phyloP scores from a whole-genome alignment of 2,329 filamentous ascomycete species.

The Monosporascus sp. region DNA sequence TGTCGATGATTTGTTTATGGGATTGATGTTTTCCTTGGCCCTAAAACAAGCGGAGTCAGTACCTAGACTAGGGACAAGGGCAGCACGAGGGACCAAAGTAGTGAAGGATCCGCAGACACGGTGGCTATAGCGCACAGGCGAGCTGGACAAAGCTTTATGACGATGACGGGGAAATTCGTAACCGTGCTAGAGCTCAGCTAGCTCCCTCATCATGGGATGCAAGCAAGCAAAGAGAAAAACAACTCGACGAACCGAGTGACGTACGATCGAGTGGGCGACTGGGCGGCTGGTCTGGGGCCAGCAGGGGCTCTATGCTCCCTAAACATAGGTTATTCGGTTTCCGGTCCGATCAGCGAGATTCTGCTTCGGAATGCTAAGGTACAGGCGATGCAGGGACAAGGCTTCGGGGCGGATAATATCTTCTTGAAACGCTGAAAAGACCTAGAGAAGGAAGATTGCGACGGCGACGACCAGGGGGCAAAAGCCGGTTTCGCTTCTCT shows the following conservation, averaged over 20 bases:
- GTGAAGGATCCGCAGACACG: background rate
- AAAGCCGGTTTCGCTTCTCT: conserved; percentile 7
- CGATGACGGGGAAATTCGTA: background rate
- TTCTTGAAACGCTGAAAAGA: conserved; percentile 5
- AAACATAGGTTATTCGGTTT: conserved; percentile 37
- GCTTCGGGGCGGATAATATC: background rate
- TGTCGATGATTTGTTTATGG: conserved; percentile 17
- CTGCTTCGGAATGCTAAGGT: conserved; percentile 9
- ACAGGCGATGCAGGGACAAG: conserved; percentile 2
- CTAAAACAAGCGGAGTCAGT: conserved; percentile 16
- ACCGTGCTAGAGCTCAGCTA: background rate
- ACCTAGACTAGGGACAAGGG: background rate
- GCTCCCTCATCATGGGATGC: no score
- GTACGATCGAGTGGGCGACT: conserved; percentile 52
- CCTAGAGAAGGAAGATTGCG: conserved; percentile 5
- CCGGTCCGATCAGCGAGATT: conserved; percentile 6
- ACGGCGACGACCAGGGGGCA: background rate
- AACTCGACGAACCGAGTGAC: conserved; percentile 17
- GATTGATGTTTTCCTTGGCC: conserved; percentile 25
- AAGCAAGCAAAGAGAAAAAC: conserved; percentile 4
- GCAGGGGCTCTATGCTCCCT: conserved; percentile 51
- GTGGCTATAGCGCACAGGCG: background rate
- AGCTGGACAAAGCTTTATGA: background rate
- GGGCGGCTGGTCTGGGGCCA: conserved; percentile 54
- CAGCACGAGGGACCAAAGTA: background rate